Percentiles rank a stretch among this genome's conserved stretches.
Evolutionary conservation across 805 yeast genomes (phyloP).

Genomic region (Myxozyma vanderwaltii): DNA sequence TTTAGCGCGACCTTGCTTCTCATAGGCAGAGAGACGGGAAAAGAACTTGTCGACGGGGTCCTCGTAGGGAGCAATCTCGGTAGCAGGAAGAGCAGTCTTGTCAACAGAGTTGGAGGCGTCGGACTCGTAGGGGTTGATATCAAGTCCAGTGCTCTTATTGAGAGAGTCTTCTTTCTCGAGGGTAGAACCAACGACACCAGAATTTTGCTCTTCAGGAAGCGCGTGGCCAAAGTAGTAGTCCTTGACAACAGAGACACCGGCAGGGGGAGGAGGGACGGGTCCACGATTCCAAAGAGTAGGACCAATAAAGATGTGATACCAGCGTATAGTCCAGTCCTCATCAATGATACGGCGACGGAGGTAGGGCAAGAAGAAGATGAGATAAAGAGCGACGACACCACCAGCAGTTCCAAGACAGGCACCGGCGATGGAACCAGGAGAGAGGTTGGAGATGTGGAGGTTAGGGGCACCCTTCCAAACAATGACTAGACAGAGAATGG

Average conservation of each 20-base stretch:
- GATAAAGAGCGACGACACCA: conserved; percentile 55
- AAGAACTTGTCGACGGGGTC: neutral
- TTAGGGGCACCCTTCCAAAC: conserved; percentile 82
- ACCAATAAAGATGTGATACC: conserved; percentile 59
- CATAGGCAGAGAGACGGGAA: conserved; percentile 26
- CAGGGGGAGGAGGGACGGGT: conserved; percentile 67
- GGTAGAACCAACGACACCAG: neutral
- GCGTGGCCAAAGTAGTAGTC: conserved; percentile 67
- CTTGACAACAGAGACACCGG: conserved; percentile 55
- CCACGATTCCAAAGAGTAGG: conserved; percentile 62
- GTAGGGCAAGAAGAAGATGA: conserved; percentile 61
- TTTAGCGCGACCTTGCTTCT: conserved; percentile 11
- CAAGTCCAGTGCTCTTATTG: conserved; percentile 36
- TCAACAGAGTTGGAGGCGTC: neutral
- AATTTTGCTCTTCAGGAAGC: conserved; percentile 3
- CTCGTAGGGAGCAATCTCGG: neutral
- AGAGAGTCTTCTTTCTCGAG: conserved; percentile 17
- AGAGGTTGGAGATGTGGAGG: conserved; percentile 56
- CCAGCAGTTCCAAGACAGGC: conserved; percentile 67
- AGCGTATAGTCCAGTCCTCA: conserved; percentile 66
- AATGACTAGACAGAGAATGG: conserved; percentile 71
- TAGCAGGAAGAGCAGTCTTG: neutral
- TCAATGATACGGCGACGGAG: conserved; percentile 60
- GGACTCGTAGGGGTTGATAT: neutral
- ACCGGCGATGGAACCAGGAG: conserved; percentile 56